Evolutionary conservation across 176 grass and related monocot genomes (phyloP).

Genomic region (Oryza glaberrima): DNA sequence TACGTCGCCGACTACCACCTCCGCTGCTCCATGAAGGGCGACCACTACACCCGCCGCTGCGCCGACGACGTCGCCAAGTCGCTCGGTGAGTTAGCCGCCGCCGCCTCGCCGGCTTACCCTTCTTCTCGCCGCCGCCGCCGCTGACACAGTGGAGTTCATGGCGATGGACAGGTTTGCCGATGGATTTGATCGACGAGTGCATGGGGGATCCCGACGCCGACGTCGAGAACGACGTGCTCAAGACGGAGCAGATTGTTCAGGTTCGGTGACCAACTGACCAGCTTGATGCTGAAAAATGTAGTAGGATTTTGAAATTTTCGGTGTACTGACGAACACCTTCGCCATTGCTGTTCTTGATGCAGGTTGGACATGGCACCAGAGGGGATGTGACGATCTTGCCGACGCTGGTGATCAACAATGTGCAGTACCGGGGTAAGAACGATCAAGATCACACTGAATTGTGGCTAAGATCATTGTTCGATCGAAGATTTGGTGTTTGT

Average conservation of each 20-base stretch:
- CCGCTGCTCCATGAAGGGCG: slow-evolving; percentile 79
- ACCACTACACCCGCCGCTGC: slow-evolving; percentile 61
- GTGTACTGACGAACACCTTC: not conserved
- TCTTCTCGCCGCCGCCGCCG: not conserved
- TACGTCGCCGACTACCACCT: slow-evolving; percentile 80
- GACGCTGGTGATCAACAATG: slow-evolving; percentile 86
- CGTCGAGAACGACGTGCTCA: slow-evolving; percentile 76
- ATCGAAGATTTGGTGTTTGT: not conserved
- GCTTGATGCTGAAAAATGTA: not conserved
- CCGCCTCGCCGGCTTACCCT: not conserved
- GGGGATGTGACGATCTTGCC: slow-evolving; percentile 92
- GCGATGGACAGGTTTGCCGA: slow-evolving; percentile 53
- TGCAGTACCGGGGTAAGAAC: slow-evolving; percentile 77
- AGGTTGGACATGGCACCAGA: slow-evolving; percentile 70
- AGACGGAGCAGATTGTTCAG: slow-evolving; percentile 75
- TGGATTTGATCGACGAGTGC: slow-evolving; percentile 64
- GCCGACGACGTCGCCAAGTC: slow-evolving; percentile 60
- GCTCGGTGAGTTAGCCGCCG: slow-evolving; percentile 50
- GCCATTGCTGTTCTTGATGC: not conserved
- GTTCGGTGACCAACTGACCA: slow-evolving; percentile 28
- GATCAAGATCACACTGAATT: not conserved
- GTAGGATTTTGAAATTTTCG: not conserved
- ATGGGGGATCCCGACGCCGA: slow-evolving; percentile 85
- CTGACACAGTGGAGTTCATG: not conserved
- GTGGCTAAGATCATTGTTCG: not conserved